Evolutionary conservation across 805 yeast genomes (phyloP).

Genomic region (Myxozyma melibiosi): DNA sequence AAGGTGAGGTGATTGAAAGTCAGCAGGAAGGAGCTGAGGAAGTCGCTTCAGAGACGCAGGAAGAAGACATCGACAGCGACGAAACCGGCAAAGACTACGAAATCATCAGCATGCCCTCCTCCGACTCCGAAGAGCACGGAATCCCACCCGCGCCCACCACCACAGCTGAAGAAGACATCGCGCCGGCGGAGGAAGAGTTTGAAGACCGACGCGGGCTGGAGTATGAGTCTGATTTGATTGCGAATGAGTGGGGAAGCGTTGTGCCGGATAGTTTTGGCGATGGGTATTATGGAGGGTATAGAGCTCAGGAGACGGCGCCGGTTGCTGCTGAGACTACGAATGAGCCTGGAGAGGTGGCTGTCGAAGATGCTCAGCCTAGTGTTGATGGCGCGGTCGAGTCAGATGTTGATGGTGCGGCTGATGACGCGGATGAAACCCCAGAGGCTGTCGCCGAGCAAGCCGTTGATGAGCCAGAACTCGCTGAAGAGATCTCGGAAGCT

Average conservation of each 20-base stretch:
- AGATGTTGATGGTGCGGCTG: neutral
- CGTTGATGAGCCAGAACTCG: neutral
- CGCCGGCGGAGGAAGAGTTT: neutral
- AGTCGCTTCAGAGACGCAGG: neutral
- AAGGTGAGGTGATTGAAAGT: neutral
- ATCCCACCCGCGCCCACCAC: neutral
- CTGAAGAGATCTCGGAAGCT: neutral
- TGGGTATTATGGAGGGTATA: conserved; percentile 1
- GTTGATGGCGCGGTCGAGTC: neutral
- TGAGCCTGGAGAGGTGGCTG: neutral
- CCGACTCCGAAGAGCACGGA: neutral
- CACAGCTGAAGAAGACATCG: neutral
- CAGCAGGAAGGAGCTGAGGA: neutral
- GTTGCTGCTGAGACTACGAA: neutral
- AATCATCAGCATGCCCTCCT: conserved; percentile 3
- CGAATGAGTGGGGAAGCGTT: conserved; percentile 13
- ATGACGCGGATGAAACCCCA: neutral
- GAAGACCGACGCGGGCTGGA: too few relatives aligned
- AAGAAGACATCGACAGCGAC: neutral
- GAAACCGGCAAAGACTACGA: conserved; percentile 5
- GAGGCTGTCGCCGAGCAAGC: neutral
- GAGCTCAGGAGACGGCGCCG: neutral
- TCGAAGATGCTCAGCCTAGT: neutral
- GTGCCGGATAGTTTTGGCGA: neutral
- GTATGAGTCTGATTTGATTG: conserved; percentile 4